Conservation (phyloP, 2,329 filamentous ascomycete species). For the Didymella segeticola region DNA sequence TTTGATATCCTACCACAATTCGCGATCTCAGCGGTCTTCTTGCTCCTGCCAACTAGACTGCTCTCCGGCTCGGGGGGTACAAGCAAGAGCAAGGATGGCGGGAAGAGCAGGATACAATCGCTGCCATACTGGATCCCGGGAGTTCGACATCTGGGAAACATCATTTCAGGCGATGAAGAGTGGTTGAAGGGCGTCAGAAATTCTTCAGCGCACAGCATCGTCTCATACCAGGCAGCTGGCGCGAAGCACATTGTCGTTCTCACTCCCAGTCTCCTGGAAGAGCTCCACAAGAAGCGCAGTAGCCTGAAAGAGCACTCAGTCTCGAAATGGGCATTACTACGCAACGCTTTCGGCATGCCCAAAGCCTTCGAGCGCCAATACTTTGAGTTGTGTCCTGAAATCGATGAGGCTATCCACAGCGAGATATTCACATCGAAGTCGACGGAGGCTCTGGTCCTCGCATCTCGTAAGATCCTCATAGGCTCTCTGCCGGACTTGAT, state of each 20-base stretch:
- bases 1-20: slow-evolving; percentile 41
- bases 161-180: slow-evolving; percentile 53
- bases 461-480: slow-evolving; percentile 40
- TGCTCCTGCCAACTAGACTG: slow-evolving; percentile 40
- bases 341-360: slow-evolving; percentile 41
- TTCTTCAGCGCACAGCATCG: slow-evolving; percentile 51
- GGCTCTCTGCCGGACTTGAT: slow-evolving; percentile 62
- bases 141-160: slow-evolving; percentile 62
- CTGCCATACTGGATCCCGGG: slow-evolving; percentile 67
- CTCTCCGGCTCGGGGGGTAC: slow-evolving; percentile 31
- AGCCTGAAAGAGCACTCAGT: slow-evolving; percentile 29
- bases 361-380: slow-evolving; percentile 27
- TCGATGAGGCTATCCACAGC: slow-evolving; percentile 42
- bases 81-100: slow-evolving; percentile 30
- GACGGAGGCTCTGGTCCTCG: slow-evolving; percentile 49
- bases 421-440: slow-evolving; percentile 58
- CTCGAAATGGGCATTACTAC: slow-evolving; percentile 30
- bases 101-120: slow-evolving; percentile 53
- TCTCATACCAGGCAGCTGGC: slow-evolving; percentile 59
- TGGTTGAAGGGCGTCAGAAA: slow-evolving; percentile 53
- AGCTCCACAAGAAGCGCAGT: slow-evolving; percentile 30
- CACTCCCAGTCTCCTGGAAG: slow-evolving; percentile 54
- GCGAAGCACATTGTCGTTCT: slow-evolving; percentile 59
- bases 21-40: slow-evolving; percentile 34
- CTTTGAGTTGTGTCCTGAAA: slow-evolving; percentile 38